A percentile compares a stretch with the other conserved stretches of the same genome.
These are phyloP conservation scores for Orbilia oligospora DNA, from an alignment of 2,329 filamentous ascomycete species.

Conservation along the genomic window DNA sequence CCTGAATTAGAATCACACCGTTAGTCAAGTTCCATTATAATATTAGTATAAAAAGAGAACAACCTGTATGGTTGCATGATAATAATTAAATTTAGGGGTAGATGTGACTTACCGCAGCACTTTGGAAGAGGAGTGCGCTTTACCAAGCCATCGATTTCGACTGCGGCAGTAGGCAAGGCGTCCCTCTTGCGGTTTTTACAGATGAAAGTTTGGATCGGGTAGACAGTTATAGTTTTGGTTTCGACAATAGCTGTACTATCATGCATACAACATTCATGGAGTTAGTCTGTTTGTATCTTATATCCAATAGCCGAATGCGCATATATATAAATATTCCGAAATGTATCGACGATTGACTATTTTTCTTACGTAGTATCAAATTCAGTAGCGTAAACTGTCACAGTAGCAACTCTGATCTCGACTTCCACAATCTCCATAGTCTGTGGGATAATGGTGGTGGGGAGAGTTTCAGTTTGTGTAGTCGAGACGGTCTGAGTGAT, in stretches of 20 bases:
- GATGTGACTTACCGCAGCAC: slow-evolving; percentile 46
- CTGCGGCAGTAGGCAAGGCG: background rate
- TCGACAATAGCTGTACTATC: slow-evolving; percentile 5
- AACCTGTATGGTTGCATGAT: too few species aligned
- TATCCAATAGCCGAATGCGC: background rate
- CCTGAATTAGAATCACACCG: background rate
- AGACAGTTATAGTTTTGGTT: background rate
- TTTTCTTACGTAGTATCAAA: slow-evolving; percentile 21
- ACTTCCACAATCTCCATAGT: slow-evolving; percentile 8
- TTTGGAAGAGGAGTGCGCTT: slow-evolving; percentile 36
- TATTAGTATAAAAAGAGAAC: too few species aligned
- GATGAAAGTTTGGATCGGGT: background rate
- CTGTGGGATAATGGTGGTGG: slow-evolving; percentile 3
- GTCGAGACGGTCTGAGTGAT: slow-evolving; percentile 14
- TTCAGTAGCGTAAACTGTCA: slow-evolving; percentile 12
- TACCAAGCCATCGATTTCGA: background rate
- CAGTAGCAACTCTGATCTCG: slow-evolving; percentile 21
- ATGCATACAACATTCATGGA: background rate
- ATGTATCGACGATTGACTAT: background rate
- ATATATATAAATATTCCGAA: too few species aligned
- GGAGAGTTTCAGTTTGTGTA: background rate
- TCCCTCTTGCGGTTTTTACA: background rate
- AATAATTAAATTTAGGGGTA: too few species aligned
- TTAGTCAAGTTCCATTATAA: too few species aligned
- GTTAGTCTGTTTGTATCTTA: background rate